Conservation (phyloP, 2,329 filamentous ascomycete species). For the Thielaviopsis populi region DNA sequence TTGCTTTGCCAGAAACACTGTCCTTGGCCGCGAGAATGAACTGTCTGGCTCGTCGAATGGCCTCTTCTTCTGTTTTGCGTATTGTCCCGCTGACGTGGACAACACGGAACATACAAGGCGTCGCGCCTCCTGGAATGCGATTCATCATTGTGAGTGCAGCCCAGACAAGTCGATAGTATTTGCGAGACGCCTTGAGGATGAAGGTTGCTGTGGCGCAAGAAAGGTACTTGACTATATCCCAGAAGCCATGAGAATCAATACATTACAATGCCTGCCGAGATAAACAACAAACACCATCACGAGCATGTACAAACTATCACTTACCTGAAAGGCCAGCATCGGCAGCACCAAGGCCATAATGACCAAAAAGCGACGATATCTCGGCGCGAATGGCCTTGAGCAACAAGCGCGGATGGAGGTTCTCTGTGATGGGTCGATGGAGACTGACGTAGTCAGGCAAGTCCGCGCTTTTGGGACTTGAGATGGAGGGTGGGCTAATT, state of each 20-base stretch:
- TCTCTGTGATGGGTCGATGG: conserved; percentile 62
- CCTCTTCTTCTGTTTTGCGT: conserved; percentile 79
- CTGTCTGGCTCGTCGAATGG: conserved; percentile 59
- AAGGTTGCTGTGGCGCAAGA: conserved; percentile 87
- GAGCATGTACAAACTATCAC: not conserved
- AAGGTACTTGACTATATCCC: conserved; percentile 68
- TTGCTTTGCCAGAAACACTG: conserved; percentile 22
- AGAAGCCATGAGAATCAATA: conserved; percentile 3
- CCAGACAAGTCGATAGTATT: conserved; percentile 80
- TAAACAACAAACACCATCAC: not conserved
- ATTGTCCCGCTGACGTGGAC: conserved; percentile 86
- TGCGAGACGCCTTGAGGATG: conserved; percentile 70
- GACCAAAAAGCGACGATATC: conserved; percentile 63
- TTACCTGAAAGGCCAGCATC: conserved; percentile 54
- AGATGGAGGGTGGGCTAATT: conserved; percentile 51
- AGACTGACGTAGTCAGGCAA: conserved; percentile 53
- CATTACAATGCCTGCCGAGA: not conserved
- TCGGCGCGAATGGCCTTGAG: conserved; percentile 55
- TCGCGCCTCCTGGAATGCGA: conserved; percentile 44
- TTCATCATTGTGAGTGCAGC: conserved; percentile 71
- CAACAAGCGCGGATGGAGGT: conserved; percentile 51
- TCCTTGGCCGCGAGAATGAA: conserved; percentile 54
- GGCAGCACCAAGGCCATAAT: conserved; percentile 69
- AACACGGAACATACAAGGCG: conserved; percentile 66
- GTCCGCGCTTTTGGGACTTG: conserved; percentile 27